Evolutionary conservation across 495 filamentous ascomycete genomes (phyloP), one percentile per base, ranked within the genome.

Genomic region (Lepraria neglecta): DNA sequence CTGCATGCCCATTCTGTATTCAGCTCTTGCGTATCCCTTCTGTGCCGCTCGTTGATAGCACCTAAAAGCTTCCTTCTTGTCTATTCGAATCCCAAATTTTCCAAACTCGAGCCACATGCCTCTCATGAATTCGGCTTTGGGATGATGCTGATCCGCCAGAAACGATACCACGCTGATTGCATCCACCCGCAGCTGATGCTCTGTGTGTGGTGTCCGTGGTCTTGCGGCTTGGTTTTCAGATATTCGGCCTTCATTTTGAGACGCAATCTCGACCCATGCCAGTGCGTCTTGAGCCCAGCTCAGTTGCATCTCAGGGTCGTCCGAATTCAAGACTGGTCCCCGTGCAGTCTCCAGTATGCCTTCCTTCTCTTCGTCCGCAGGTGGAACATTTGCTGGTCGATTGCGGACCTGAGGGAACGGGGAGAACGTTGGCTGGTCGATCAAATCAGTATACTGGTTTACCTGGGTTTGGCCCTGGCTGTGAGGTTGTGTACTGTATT

Each of bases 81-180:
- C 92, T 61, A 88, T 77, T 21, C 88, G 84, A 64, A 83, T 83
- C 24, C 89, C 90, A 72, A 96, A 97, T 72, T 97, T 96, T 61
- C 94, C 94, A 76, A 97, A 97, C 72, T 98, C 94, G 38, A 96
- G 79, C 95, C 94, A 97, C 82, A 94, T 97, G 58, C 89, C 90
- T 71, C 85, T 86, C 77, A 98, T 90, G 70, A 97, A 97, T 65
- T 91, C 86, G 6, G 95, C 94, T 69, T 92, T 91, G 52, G 94
- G 94, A 67, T 98, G 94, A 63, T 85, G 84, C 73, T 98, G 94
- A 43, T 89, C 87, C 27, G 92, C 87, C 31, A 98, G 77, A 71
- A 97, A 96, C 59, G 78, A 80, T 54, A 96, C 87, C 61, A 98
- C 90, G 68, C 89, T 96, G 72, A 97, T 81, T 14, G 95, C 94